Conservation (phyloP, 1,139 yeast species). For the Yamadazyma kanchanaburiensis region DNA sequence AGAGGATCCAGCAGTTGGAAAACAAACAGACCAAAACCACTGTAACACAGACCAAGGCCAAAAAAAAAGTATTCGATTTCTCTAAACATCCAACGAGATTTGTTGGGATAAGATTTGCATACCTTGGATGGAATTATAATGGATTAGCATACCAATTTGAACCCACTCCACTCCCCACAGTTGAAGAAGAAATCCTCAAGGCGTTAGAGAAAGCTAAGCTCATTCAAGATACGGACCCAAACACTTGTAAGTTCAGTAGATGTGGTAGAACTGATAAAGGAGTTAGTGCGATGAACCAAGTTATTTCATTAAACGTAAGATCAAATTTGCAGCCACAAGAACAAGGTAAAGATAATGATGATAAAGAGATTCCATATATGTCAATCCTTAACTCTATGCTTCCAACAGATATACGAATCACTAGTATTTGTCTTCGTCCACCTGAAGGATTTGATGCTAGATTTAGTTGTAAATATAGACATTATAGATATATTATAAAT, state of each 20-base stretch:
- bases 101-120: constrained; percentile 80
- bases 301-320: constrained; percentile 73
- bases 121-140: constrained; percentile 89
- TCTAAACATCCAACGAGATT: constrained; percentile 62
- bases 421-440: constrained; percentile 78
- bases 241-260: constrained; percentile 69
- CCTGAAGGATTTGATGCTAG: constrained; percentile 86
- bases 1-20: constrained; percentile 49
- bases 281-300: constrained; percentile 96
- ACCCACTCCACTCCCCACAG: constrained; percentile 79
- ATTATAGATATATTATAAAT: constrained; percentile 77
- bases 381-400: constrained; percentile 70
- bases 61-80: constrained; percentile 61
- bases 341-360: constrained; percentile 56
- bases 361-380: constrained; percentile 71
- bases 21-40: constrained; percentile 1
- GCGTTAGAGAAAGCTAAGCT: constrained; percentile 69
- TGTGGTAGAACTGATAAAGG: constrained; percentile 98
- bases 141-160: constrained; percentile 83
- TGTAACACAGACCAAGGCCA: constrained; percentile 10
- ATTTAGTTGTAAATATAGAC: constrained; percentile 80
- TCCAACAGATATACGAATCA: constrained; percentile 81
- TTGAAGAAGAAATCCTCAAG: constrained; percentile 71
- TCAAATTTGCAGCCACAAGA: constrained; percentile 59
- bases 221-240: constrained; percentile 60